Conservation (phyloP, 2,329 filamentous ascomycete species). For the Sporothrix curviconia region DNA sequence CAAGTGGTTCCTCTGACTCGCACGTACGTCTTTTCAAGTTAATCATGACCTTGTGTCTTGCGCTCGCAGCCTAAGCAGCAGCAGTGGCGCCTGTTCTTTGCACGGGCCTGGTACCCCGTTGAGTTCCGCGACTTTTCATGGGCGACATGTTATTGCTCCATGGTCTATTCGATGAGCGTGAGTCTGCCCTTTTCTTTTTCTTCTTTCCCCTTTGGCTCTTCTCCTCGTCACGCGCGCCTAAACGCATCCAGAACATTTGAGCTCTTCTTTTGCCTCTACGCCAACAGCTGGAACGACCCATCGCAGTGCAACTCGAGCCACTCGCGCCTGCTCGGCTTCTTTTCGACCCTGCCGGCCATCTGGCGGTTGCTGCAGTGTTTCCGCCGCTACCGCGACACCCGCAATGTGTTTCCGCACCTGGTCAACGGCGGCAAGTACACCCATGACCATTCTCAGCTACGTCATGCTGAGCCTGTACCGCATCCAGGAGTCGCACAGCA, state of each 20-base stretch:
- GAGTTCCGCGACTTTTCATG: slow-evolving; percentile 97
- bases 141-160: slow-evolving; percentile 96
- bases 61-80: not conserved
- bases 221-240: too few relatives aligned
- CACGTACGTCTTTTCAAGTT: slow-evolving; percentile 51
- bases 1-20: slow-evolving; percentile 82
- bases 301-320: slow-evolving; percentile 76
- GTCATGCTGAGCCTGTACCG: slow-evolving; percentile 76
- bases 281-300: slow-evolving; percentile 67
- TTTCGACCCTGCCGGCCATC: slow-evolving; percentile 74
- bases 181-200: slow-evolving; percentile 31
- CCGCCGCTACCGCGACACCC: slow-evolving; percentile 79
- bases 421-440: slow-evolving; percentile 89
- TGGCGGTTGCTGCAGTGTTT: slow-evolving; percentile 90
- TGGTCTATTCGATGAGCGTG: slow-evolving; percentile 84
- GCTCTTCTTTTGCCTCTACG: slow-evolving; percentile 91
- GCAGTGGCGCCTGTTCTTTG: slow-evolving; percentile 76
- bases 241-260: slow-evolving; percentile 88
- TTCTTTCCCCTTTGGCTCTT: not conserved
- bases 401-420: slow-evolving; percentile 83
- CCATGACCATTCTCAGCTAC: slow-evolving; percentile 74
- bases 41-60: not conserved
- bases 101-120: slow-evolving; percentile 84
- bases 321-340: slow-evolving; percentile 78
- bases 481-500: slow-evolving; percentile 51